phyloP scores from a whole-genome alignment of 2,329 filamentous ascomycete genomes.

The Cryphonectria naterciae region DNA sequence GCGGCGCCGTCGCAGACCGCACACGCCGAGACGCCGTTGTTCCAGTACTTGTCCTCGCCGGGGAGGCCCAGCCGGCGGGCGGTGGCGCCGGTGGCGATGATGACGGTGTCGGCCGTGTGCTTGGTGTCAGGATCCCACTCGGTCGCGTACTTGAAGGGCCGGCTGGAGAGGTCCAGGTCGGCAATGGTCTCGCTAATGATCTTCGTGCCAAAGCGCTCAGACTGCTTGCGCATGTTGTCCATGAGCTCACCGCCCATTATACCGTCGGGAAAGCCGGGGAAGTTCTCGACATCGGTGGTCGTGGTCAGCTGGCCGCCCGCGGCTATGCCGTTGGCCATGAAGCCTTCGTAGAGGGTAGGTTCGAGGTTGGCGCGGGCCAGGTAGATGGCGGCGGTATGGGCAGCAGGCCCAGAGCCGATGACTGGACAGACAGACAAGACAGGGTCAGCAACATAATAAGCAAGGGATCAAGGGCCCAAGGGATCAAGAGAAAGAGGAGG shows the following conservation, averaged over 20 bases:
- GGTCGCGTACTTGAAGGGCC: constrained; percentile 92
- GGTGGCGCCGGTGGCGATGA: constrained; percentile 94
- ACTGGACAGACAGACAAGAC: constrained; percentile 47
- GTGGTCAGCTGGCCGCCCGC: constrained; percentile 97
- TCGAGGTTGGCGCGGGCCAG: constrained; percentile 92
- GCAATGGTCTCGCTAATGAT: constrained; percentile 92
- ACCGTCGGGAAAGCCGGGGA: constrained; percentile 87
- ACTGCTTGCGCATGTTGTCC: constrained; percentile 94
- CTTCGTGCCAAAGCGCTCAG: constrained; percentile 86
- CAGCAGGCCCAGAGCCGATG: constrained; percentile 93
- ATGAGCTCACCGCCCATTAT: constrained; percentile 89
- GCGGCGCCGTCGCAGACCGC: constrained; percentile 97
- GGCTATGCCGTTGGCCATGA: constrained; percentile 95
- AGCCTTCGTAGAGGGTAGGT: constrained; percentile 95
- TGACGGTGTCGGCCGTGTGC: constrained; percentile 88
- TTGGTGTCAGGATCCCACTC: constrained; percentile 83
- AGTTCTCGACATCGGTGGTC: constrained; percentile 98
- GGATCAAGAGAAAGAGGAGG: constrained; percentile 10
- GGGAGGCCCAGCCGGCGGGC: constrained; percentile 80
- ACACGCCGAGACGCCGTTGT: constrained; percentile 93
- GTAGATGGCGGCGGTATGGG: constrained; percentile 97
- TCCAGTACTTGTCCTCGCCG: constrained; percentile 96
- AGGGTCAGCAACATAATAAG: constrained; percentile 7
- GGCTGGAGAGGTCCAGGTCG: constrained; percentile 79
- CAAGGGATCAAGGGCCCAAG: background rate